A percentile compares a stretch with the other conserved stretches of the same genome.
Conservation (phyloP, 495 filamentous ascomycete species). For the Talaromyces adpressus region DNA sequence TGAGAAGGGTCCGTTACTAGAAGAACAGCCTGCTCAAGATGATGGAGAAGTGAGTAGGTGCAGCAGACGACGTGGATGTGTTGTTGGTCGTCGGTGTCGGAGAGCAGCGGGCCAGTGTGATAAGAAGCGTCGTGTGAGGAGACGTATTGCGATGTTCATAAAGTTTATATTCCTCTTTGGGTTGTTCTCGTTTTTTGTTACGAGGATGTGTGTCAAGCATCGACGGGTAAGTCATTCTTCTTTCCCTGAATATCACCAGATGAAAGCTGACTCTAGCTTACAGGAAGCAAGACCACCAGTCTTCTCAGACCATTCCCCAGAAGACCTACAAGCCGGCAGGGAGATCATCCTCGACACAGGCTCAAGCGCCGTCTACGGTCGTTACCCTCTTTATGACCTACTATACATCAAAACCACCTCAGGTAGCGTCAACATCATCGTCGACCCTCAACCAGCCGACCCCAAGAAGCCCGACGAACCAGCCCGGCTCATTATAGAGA, state of each 20-base stretch:
- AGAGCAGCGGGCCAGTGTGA: not conserved
- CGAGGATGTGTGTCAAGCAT: not conserved
- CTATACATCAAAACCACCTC: conserved; percentile 17
- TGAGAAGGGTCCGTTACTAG: not conserved
- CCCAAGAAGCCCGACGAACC: conserved; percentile 12
- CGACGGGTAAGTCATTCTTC: not conserved
- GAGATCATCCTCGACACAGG: conserved; percentile 10
- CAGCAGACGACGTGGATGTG: not conserved
- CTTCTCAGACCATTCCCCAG: not conserved
- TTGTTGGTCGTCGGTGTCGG: not conserved
- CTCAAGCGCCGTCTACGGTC: conserved; percentile 7
- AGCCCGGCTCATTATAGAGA: conserved; percentile 11
- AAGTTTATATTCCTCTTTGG: not conserved
- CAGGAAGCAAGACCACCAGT: not conserved
- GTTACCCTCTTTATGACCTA: conserved; percentile 21
- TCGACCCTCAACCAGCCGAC: conserved; percentile 15
- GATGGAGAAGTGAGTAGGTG: not conserved
- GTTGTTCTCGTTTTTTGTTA: not conserved
- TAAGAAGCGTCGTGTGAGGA: not conserved
- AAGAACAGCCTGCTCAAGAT: not conserved
- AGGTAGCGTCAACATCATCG: conserved; percentile 11
- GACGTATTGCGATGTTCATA: not conserved
- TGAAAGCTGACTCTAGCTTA: not conserved
- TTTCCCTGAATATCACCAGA: not conserved
- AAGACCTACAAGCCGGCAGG: not conserved